Evolutionary conservation across 1,139 yeast genomes (phyloP).

Genomic region (Pichia sp.): DNA sequence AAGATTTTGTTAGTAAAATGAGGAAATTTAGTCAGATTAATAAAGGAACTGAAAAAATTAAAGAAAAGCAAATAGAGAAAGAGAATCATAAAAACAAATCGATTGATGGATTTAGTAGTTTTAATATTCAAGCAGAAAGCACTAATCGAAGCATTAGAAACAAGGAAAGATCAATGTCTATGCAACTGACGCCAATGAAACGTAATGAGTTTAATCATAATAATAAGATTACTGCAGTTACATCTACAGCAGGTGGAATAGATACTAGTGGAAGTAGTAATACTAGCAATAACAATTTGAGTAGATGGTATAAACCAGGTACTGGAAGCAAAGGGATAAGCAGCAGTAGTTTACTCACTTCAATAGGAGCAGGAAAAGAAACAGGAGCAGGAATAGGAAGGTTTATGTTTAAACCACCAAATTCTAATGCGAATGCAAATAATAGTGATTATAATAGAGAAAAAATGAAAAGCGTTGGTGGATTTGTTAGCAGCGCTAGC

Average conservation of each 20-base stretch:
- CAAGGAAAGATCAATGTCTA: slow-evolving; percentile 4
- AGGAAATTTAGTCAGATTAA: slow-evolving; percentile 22
- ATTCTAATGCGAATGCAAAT: background rate
- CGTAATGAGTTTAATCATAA: background rate
- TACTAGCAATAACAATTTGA: background rate
- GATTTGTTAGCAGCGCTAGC: no score
- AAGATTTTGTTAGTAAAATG: slow-evolving; percentile 23
- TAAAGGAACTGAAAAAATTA: background rate
- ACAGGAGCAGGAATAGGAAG: background rate
- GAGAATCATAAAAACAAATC: background rate
- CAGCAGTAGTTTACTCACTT: background rate
- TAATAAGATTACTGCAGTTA: background rate
- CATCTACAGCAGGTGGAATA: slow-evolving; percentile 1
- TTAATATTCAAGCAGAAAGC: slow-evolving; percentile 15
- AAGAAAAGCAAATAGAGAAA: background rate
- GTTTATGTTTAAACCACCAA: slow-evolving; percentile 6
- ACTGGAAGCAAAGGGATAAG: no score
- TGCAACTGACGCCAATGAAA: background rate
- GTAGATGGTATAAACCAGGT: no score
- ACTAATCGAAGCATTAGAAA: slow-evolving; percentile 1
- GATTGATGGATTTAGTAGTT: background rate
- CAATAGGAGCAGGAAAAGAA: background rate
- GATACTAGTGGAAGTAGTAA: background rate
- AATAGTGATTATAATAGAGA: background rate
- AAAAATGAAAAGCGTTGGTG: background rate